Percentiles rank a stretch among this genome's conserved stretches.
Evolutionary conservation across 2,329 filamentous ascomycete species (phyloP).

Genomic region (Bipolaris sorokiniana): DNA sequence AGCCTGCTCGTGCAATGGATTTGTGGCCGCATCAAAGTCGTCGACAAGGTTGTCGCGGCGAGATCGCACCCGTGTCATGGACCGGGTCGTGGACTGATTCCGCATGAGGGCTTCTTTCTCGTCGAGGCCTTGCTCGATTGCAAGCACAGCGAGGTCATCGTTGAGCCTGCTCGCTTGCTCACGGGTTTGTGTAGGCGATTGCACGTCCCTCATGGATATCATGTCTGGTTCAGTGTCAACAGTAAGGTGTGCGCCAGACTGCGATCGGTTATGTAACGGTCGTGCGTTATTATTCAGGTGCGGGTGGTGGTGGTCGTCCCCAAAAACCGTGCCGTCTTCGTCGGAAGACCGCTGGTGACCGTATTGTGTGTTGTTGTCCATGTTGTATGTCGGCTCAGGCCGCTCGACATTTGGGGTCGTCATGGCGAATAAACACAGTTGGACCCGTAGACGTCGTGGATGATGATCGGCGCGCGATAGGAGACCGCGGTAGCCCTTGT

Average conservation of each 20-base stretch:
- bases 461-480: not conserved
- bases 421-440: slow-evolving; percentile 33
- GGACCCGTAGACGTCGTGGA: not conserved
- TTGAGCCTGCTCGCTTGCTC: slow-evolving; percentile 67
- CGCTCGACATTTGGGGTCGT: slow-evolving; percentile 45
- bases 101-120: slow-evolving; percentile 49
- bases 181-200: slow-evolving; percentile 62
- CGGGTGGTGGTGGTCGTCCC: slow-evolving; percentile 35
- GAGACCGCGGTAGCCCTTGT: not conserved
- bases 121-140: slow-evolving; percentile 67
- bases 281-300: slow-evolving; percentile 22
- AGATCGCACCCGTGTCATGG: slow-evolving; percentile 60
- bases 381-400: slow-evolving; percentile 46
- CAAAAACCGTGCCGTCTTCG: slow-evolving; percentile 48
- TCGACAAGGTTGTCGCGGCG: slow-evolving; percentile 64
- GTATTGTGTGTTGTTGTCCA: slow-evolving; percentile 34
- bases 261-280: slow-evolving; percentile 22
- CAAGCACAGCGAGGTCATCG: slow-evolving; percentile 69
- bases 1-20: slow-evolving; percentile 71
- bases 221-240: slow-evolving; percentile 54
- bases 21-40: slow-evolving; percentile 71
- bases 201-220: slow-evolving; percentile 34
- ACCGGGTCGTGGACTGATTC: slow-evolving; percentile 47
- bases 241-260: slow-evolving; percentile 54
- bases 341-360: slow-evolving; percentile 46